Evolutionary conservation across 495 filamentous ascomycete species (phyloP).

Genomic region (Penicillium odoratum): DNA sequence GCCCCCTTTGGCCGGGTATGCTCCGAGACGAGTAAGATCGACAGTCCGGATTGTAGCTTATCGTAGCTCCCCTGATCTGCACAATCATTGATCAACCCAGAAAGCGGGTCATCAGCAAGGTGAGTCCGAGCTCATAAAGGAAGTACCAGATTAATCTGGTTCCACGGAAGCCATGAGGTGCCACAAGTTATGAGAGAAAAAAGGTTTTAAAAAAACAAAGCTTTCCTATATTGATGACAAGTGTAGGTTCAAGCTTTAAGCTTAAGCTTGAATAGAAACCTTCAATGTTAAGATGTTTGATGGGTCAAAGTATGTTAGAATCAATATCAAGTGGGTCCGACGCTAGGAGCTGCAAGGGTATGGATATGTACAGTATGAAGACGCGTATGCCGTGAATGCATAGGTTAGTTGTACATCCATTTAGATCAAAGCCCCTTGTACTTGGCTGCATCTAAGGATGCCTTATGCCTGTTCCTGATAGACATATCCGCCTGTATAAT

Average conservation of each 20-base stretch:
- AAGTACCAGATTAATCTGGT: constrained; percentile 19
- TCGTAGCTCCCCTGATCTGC: constrained; percentile 21
- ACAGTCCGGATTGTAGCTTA: constrained; percentile 20
- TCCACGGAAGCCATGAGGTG: constrained; percentile 27
- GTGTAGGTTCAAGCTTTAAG: no score
- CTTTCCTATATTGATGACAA: no score
- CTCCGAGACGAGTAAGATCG: constrained; percentile 14
- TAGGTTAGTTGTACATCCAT: not conserved
- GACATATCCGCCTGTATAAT: not conserved
- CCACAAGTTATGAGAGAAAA: constrained; percentile 19
- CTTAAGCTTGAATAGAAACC: not conserved
- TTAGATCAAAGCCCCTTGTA: not conserved
- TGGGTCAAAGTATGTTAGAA: constrained; percentile 1
- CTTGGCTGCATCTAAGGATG: constrained; percentile 5
- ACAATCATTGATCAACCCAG: not conserved
- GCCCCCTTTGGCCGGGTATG: constrained; percentile 13
- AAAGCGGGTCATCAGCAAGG: constrained; percentile 10
- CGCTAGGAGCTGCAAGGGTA: not conserved
- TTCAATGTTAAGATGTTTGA: not conserved
- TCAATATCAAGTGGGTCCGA: not conserved
- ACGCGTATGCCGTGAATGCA: not conserved
- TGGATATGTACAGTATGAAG: not conserved
- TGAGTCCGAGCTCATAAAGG: constrained; percentile 24
- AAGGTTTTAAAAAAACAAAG: no score
- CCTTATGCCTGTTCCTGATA: constrained; percentile 18